Percentiles rank a stretch among this genome's conserved stretches.
phyloP scores from a whole-genome alignment of 768 basidiomycete species.

The Floccularia luteovirens region DNA sequence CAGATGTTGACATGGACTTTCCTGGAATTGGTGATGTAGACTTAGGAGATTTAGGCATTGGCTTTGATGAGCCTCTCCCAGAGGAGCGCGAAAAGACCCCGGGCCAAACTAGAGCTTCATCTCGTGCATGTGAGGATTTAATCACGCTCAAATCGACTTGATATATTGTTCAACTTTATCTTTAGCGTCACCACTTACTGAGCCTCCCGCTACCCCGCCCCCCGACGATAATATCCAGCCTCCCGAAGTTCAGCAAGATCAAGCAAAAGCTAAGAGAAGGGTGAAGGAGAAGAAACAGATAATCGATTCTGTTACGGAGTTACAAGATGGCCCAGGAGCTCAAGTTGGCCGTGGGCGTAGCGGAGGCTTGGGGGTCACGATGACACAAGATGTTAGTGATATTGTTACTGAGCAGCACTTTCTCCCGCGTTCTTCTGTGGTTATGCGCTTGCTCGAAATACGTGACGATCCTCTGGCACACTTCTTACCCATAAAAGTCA shows the following conservation, averaged over 20 bases:
- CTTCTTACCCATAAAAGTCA: conserved; percentile 79
- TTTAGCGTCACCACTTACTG: conserved; percentile 69
- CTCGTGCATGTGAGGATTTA: conserved; percentile 62
- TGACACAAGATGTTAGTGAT: conserved; percentile 49
- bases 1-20: conserved; percentile 40
- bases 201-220: conserved; percentile 73
- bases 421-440: conserved; percentile 76
- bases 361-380: conserved; percentile 43
- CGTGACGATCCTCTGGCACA: conserved; percentile 77
- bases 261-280: conserved; percentile 28
- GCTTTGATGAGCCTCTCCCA: conserved; percentile 50
- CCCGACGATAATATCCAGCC: conserved; percentile 46
- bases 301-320: conserved; percentile 85
- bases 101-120: conserved; percentile 49
- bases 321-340: conserved; percentile 54
- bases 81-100: conserved; percentile 43
- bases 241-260: conserved; percentile 33
- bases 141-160: too few species aligned
- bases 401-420: conserved; percentile 79
- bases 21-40: conserved; percentile 58
- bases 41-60: conserved; percentile 52
- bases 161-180: too few species aligned
- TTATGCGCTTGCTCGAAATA: conserved; percentile 84
- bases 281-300: conserved; percentile 77
- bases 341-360: conserved; percentile 48